phyloP scores from a whole-genome alignment of 345 rosid species.

The Ceriops decandra region DNA sequence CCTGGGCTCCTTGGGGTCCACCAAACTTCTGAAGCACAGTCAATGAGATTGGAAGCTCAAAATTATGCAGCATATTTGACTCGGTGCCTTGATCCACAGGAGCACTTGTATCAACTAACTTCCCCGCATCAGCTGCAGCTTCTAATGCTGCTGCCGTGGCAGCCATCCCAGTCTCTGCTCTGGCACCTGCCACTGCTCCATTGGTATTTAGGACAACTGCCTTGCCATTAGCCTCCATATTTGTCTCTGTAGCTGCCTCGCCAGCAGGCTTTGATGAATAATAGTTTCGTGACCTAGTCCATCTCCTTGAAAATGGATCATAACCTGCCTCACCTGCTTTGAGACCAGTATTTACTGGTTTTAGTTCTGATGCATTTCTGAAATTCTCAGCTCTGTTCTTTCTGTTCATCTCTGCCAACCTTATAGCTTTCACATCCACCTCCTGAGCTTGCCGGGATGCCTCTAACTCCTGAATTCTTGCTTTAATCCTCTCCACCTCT shows the following conservation, averaged over 20 bases:
- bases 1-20: conserved; percentile 75
- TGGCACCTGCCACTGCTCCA: conserved; percentile 24
- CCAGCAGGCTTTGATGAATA: conserved; percentile 52
- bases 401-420: conserved; percentile 92
- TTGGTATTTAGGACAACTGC: conserved; percentile 20
- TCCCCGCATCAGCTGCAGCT: conserved; percentile 98
- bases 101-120: conserved; percentile 85
- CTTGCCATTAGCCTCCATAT: conserved; percentile 32
- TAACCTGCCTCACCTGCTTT: conserved; percentile 99
- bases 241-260: conserved; percentile 27
- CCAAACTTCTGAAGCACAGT: conserved; percentile 62
- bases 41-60: conserved; percentile 73
- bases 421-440: conserved; percentile 69
- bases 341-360: conserved; percentile 47
- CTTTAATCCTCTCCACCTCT: conserved; percentile 74
- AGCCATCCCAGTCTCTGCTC: conserved; percentile 41
- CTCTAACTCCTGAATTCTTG: conserved; percentile 71
- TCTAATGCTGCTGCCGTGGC: conserved; percentile 80
- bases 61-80: conserved; percentile 65
- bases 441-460: conserved; percentile 65
- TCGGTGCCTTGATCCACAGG: conserved; percentile 87
- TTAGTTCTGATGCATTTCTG: conserved; percentile 80
- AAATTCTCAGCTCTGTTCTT: conserved; percentile 95
- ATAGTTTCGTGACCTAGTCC: conserved; percentile 95
- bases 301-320: conserved; percentile 97